Evolutionary conservation across 1,139 yeast genomes (phyloP).

Genomic region (Kodamaea fungicola): DNA sequence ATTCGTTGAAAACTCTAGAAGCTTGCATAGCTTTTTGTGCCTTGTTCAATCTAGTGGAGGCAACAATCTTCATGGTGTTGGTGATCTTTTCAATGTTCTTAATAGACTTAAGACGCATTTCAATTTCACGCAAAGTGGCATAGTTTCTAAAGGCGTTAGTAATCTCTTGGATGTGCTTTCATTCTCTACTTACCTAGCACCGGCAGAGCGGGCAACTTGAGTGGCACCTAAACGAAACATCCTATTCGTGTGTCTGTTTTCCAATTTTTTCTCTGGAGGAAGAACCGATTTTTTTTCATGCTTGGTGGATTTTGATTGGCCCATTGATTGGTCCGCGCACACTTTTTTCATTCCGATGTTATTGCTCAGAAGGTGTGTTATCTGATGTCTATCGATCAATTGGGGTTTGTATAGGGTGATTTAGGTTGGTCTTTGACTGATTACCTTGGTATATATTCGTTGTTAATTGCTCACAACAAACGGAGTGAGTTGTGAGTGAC

Average conservation of each 20-base stretch:
- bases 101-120: slow-evolving; percentile 95
- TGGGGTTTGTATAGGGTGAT: too few species aligned
- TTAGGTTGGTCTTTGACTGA: too few species aligned
- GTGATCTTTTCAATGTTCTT: slow-evolving; percentile 99
- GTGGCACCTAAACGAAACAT: slow-evolving; percentile 69
- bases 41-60: slow-evolving; percentile 92
- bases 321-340: slow-evolving; percentile 1
- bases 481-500: too few species aligned
- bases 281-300: slow-evolving; percentile 8
- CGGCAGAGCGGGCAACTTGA: slow-evolving; percentile 58
- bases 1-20: slow-evolving; percentile 79
- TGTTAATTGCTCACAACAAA: too few species aligned
- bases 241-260: slow-evolving; percentile 10
- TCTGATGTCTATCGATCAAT: too few species aligned
- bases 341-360: background rate
- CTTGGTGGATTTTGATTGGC: slow-evolving; percentile 12
- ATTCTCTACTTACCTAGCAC: slow-evolving; percentile 49
- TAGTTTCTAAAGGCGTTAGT: slow-evolving; percentile 59
- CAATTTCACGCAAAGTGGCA: slow-evolving; percentile 98
- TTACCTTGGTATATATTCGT: too few species aligned
- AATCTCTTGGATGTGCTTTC: slow-evolving; percentile 3
- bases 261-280: slow-evolving; percentile 9
- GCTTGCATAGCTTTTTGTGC: slow-evolving; percentile 95
- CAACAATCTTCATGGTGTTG: slow-evolving; percentile 99
- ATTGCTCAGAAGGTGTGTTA: too few species aligned